phyloP scores from a whole-genome alignment of 2,329 filamentous ascomycete genomes.

The Aureobasidium uvarum region DNA sequence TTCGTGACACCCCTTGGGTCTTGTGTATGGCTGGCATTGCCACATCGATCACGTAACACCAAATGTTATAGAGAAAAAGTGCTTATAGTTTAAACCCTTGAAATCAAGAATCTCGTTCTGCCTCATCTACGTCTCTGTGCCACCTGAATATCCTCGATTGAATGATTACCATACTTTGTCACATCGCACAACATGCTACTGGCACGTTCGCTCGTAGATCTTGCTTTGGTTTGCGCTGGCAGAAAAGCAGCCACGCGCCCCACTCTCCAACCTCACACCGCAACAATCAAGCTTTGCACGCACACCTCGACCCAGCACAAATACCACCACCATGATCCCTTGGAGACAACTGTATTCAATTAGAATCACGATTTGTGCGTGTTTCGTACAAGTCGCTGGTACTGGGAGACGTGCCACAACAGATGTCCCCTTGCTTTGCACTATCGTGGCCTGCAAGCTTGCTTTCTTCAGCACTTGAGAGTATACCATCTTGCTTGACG shows the following conservation, averaged over 20 bases:
- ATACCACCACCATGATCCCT: neutral
- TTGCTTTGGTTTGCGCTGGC: neutral
- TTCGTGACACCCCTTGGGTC: neutral
- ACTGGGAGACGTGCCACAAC: neutral
- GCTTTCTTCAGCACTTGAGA: neutral
- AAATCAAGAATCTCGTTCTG: slow-evolving; percentile 1
- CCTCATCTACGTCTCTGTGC: neutral
- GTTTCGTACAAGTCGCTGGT: neutral
- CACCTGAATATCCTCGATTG: neutral
- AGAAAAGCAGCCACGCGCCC: neutral
- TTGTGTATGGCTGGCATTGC: neutral
- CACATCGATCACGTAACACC: neutral
- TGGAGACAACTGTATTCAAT: too few species aligned
- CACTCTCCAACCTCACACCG: slow-evolving; percentile 12
- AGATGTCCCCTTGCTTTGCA: neutral
- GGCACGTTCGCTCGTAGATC: slow-evolving; percentile 7
- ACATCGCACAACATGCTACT: neutral
- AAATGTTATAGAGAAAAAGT: neutral
- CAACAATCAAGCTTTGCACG: neutral
- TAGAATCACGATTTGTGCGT: too few species aligned
- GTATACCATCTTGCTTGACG: neutral
- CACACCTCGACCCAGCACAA: neutral
- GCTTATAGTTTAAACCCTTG: neutral
- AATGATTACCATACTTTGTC: too few species aligned
- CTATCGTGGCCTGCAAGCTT: neutral